phyloP scores from a whole-genome alignment of 169 alveolate species.

The Plasmodium coatneyi region DNA sequence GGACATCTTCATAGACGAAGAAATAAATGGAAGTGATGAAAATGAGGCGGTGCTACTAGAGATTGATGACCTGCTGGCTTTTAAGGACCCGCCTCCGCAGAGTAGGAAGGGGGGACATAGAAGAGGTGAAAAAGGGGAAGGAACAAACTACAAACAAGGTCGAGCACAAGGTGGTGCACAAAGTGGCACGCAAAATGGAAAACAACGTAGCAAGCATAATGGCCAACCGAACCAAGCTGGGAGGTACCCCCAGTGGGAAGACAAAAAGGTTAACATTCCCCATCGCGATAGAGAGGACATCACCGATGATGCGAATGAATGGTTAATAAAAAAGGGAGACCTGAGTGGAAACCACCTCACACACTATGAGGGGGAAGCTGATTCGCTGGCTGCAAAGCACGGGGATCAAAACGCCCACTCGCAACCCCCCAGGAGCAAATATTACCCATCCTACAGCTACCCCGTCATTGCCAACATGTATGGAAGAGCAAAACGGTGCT shows the following conservation, averaged over 20 bases:
- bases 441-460: background rate
- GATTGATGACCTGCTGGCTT: conserved; percentile 10
- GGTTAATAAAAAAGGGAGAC: conserved; percentile 15
- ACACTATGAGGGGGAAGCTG: background rate
- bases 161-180: background rate
- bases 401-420: background rate
- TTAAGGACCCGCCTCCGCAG: background rate
- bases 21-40: conserved; percentile 46
- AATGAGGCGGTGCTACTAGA: conserved; percentile 60
- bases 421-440: background rate
- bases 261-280: background rate
- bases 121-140: background rate
- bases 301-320: conserved; percentile 29
- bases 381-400: background rate
- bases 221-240: background rate
- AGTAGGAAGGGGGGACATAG: background rate
- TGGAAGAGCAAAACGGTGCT: background rate
- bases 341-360: background rate
- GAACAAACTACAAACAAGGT: background rate
- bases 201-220: too few species aligned
- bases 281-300: background rate
- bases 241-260: background rate
- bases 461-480: background rate
- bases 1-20: conserved; percentile 72
- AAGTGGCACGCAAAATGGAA: background rate